Evolutionary conservation across 805 yeast species (phyloP), one percentile per base, ranked within the genome.

Genomic region (Candida easanensis): DNA sequence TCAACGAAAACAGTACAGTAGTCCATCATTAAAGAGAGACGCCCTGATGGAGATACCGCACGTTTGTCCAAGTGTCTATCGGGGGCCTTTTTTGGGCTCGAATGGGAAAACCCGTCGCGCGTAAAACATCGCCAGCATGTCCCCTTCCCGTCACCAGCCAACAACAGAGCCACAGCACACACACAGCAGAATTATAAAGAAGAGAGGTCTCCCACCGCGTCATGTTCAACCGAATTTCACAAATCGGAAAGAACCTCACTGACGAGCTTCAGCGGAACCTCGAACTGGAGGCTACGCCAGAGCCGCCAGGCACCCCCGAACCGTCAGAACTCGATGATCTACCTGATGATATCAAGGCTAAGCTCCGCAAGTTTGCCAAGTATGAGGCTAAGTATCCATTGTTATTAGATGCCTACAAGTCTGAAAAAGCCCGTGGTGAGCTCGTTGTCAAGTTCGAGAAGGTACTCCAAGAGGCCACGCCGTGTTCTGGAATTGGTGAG

Each of bases 331-430:
- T 36, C 31, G 41, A 48, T 4, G 50, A 45, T 11, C 41, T 84
- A 26, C 79, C 88, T 0, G 73, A 75, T 2, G 79, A 75, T 4
- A 64, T 88, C 15, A 74, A 76, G 46, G 64, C 80, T 5, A 84
- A 82, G 55, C 63, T 89, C 62, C 74, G 74, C 43, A 90, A 88
- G 66, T 87, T 85, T 57, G 79, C 74, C 44, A 89, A 88, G 61
- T 91, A 90, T 62, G 98, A 91, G 61, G 84, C 84, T 39, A 89
- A 88, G 61, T 91, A 93, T 59, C 99, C 99, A 0, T 67, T 80
- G 33, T 68, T 91, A 14, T 72, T 89, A 39, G 84, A 84, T 34
- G 97, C 98, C 0, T 93, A 88, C 66, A 86, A 88, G 57, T 68
- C 73, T 1, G 97, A 90, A 61, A 88, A 85, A 65, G 69, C 74